Evolutionary conservation across 2,329 filamentous ascomycete genomes (phyloP), one percentile per base, ranked within the genome.

Genomic region (Penicillium sp.): DNA sequence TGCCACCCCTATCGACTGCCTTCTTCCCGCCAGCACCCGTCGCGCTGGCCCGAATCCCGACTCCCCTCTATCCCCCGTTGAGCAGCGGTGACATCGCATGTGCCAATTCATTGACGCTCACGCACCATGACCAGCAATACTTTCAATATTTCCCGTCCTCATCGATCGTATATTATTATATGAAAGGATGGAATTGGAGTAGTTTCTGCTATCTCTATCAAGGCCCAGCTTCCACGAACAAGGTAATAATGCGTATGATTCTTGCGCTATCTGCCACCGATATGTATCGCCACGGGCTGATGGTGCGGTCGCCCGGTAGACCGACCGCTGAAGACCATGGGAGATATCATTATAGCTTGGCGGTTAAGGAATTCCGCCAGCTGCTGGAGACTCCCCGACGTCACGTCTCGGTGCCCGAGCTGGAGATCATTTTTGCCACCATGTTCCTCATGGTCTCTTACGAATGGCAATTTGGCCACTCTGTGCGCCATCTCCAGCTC

Each of bases 221-320:
- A 35, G 57, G 60, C 2, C 63, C 62, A 2, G 64, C 64, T 4
- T 43, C 54, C 5, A 54, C 54, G 3, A 64, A 59, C 45, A 62
- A 59, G 25, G 57, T 65, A 9, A 63, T 67, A 14, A 67, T 67
- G 64, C 59, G 64, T 11, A 65, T 67, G 61, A 62, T 67, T n/a
- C 41, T 67, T 16, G 64, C 64, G 1, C 38, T 64, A 8, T 59
- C 63, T 2, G 61, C 62, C 3, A 65, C 53, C 33, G 64, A 67
- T 21, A 64, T 67, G 59, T 51, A 66, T 39, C 58, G 61, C 5
- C 56, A 57, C 30, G 60, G 59, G 2, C 37, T 65, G 5, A 42
- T 56, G 3, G 42, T 54, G 2, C 47, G 50, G 23, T 51, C 54
- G 2, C 50, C 57, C 1, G 59, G 58, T 23, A 52, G 53, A 25